Evolutionary conservation across 768 basidiomycete genomes (phyloP).

Genomic region (Phanerochaete carnosa): DNA sequence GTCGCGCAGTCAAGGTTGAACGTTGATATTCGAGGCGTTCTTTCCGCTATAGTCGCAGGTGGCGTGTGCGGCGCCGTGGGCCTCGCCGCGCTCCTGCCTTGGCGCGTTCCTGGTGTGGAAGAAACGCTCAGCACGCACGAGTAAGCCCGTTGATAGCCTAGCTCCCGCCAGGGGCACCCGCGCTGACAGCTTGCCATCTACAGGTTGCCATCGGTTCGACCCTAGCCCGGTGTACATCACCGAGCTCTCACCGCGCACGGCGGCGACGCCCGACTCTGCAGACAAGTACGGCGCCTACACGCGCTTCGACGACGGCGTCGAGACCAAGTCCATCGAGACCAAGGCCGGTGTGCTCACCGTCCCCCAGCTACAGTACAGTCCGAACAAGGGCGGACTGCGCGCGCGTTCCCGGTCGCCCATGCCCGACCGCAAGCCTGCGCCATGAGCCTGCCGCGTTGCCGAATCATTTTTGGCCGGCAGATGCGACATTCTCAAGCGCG

Average conservation of each 20-base stretch:
- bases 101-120: neutral
- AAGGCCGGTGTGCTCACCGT: neutral
- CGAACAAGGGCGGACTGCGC: slow-evolving; percentile 1
- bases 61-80: slow-evolving; percentile 5
- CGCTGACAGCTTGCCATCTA: neutral
- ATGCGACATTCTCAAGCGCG: neutral
- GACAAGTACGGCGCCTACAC: slow-evolving; percentile 4
- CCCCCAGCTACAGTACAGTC: neutral
- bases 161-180: neutral
- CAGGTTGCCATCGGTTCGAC: slow-evolving; percentile 2
- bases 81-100: neutral
- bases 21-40: too few species aligned
- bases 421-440: slow-evolving; percentile 7
- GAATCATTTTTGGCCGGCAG: too few species aligned
- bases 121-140: neutral
- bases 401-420: slow-evolving; percentile 9
- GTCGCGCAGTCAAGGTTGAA: too few species aligned
- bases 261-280: neutral
- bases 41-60: slow-evolving; percentile 7
- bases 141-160: neutral
- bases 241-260: neutral
- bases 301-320: slow-evolving; percentile 6
- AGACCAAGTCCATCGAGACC: neutral
- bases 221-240: slow-evolving; percentile 5
- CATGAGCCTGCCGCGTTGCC: too few species aligned